Percentiles rank a stretch among this genome's conserved stretches.
These are phyloP conservation scores for grape (Vitis vinifera) DNA, from an alignment of 164 flowering plant genomes.

Conservation along the genomic window DNA sequence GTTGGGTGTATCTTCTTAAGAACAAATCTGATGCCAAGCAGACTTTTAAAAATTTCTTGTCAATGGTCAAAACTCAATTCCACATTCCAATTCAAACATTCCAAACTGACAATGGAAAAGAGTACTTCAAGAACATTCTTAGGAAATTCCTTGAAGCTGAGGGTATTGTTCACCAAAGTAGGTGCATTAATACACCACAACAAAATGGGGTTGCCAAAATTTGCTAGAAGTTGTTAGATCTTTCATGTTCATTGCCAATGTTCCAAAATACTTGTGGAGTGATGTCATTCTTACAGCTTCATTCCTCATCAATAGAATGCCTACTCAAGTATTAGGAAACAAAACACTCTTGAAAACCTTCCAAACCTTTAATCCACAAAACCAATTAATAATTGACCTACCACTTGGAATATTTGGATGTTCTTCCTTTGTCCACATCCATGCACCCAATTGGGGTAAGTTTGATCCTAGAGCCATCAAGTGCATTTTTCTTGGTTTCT, in stretches of 20 bases:
- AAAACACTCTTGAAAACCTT: background rate
- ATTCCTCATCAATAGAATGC: conserved; percentile 3
- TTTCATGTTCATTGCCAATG: background rate
- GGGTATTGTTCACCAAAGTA: conserved; percentile 4
- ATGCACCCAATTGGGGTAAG: background rate
- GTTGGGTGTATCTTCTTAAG: background rate
- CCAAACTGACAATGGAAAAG: background rate
- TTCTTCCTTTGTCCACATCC: background rate
- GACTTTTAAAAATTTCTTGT: background rate
- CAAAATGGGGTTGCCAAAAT: background rate
- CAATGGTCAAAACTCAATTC: conserved; percentile 6
- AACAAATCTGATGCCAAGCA: background rate
- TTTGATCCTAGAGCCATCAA: background rate
- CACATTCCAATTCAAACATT: background rate
- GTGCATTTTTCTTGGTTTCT: background rate
- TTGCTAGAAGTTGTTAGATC: background rate
- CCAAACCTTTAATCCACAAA: background rate
- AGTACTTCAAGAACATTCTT: background rate
- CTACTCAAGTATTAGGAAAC: background rate
- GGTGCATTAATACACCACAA: background rate
- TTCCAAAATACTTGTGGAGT: background rate
- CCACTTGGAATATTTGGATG: conserved; percentile 1
- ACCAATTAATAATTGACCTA: background rate
- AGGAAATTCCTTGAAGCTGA: background rate
- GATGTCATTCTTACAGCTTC: no score